Conservation (phyloP, 495 filamentous ascomycete species). For the Friedmanniomyces simplex region DNA sequence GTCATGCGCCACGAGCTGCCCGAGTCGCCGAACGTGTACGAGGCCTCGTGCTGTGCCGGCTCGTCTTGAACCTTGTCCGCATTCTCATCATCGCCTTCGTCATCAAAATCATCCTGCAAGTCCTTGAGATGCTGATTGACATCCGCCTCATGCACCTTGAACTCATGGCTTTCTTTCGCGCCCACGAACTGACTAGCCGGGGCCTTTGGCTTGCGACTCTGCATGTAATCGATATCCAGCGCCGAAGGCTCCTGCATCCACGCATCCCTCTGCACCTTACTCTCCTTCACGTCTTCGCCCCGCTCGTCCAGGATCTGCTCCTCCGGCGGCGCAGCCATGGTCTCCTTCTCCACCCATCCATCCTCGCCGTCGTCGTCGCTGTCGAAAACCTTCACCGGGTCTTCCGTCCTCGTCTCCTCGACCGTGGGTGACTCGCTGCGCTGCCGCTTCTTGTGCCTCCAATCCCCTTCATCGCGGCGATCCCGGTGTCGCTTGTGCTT, state of each 20-base stretch:
- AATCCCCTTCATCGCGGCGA: constrained; percentile 25
- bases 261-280: constrained; percentile 54
- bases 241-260: constrained; percentile 91
- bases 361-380: constrained; percentile 24
- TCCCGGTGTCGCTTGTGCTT: constrained; percentile 45
- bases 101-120: constrained; percentile 27
- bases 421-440: constrained; percentile 17
- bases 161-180: constrained; percentile 55
- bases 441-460: constrained; percentile 15
- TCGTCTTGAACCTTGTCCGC: constrained; percentile 36
- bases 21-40: constrained; percentile 80
- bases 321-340: constrained; percentile 25
- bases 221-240: constrained; percentile 75
- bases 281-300: constrained; percentile 17
- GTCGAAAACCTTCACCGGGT: constrained; percentile 18
- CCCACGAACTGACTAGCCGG: constrained; percentile 33
- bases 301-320: constrained; percentile 33
- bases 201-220: constrained; percentile 45
- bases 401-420: neutral
- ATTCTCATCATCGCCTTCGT: constrained; percentile 18
- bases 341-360: constrained; percentile 25
- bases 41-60: constrained; percentile 51
- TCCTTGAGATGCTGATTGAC: constrained; percentile 64
- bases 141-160: constrained; percentile 72
- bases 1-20: constrained; percentile 95